Evolutionary conservation across 73 alveolate genomes (phyloP), one percentile per base, ranked within the genome.

Genomic region (Urostyla sp.): DNA sequence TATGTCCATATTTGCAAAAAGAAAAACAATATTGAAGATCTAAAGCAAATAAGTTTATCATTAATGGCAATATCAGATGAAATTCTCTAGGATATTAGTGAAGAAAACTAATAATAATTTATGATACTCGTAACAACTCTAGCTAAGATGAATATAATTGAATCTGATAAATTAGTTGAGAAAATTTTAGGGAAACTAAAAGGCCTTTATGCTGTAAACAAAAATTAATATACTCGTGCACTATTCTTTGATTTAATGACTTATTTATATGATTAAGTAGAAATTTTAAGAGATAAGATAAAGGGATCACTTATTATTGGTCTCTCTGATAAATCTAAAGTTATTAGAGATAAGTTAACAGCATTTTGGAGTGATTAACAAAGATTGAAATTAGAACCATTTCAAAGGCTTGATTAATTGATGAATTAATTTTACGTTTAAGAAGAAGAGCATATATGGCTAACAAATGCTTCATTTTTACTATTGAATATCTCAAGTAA

Each of bases 321-420:
- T 0, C 35, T 90, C 23, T 37, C 67, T 23, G 96, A 90, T 61
- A 63, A 50, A 6, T 11, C 72, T 36, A 73, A 79, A 48, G 72
- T 59, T 0, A 55, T 85, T 28, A 76, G 87, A 45, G 87, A 79
- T 7, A 73, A 72, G 31, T 26, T 90, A 6, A n/a, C 67, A 0
- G 28, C 40, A 30, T 90, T 90, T 73, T 90, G 96, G 93, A 60
- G 89, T 52, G 89, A 84, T 43, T 78, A 72, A 34, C 67, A 83
- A 5, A 50, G 93, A 24, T 80, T 90, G 32, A 50, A 78, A 26
- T 51, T 72, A 0, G 90, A 85, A 31, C 80, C 91, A 0, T 28
- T 50, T 51, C 37, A 18, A 0, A 85, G 96, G 40, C 36, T 90
- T 28, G 31, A 37, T 43, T 49, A 77, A 37, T 38, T 87, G 32